Base-by-base conservation (phyloP, 768 basidiomycete species). In the Sistotremastrum suecicum region DNA sequence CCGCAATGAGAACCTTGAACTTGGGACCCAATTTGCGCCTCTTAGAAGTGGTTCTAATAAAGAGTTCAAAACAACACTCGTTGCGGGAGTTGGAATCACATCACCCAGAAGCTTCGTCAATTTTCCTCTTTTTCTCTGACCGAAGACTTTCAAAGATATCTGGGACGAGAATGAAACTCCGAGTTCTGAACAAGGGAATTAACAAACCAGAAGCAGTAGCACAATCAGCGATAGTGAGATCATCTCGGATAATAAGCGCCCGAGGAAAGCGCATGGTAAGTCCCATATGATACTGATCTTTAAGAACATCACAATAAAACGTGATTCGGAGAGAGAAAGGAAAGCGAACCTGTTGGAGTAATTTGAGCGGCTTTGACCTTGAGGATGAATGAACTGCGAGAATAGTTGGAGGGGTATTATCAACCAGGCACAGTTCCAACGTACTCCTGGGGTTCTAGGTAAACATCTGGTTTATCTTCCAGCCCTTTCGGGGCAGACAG, bases 261-360 rank as follows among this genome's bases (percentile, higher is more conserved):
- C 92, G 75, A 39, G 95, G 94, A 57, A 99, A 99, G 20, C 95
- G 80, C 78, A 99, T 83, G 0, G 94, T 98, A 50, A 81, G 76
- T 3, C 81, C 83, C 51, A 90, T 60, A 44, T 83, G 83, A 54
- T 88, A 97, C 53, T 79, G 80, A 52, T 89, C 91, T 79, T 49
- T 52, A 51, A 42, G 28, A 39, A 43, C 28, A 41, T 39, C 38
- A 36, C 46, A 33, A 38, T 6, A 3, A 43, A 49, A 5, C 48
- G 48, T 41, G 37, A 30, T n/a, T 31, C 12, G 12, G 31, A 11
- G 30, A 7, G 20, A 32, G 35, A n/a, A 33, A 34, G 12, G 28
- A 20, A 32, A n/a, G 39, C 59, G 37, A 48, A 82, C 89, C 83
- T 39, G 86, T 73, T 7, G 71, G 64, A 2, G 78, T 78, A 44